phyloP scores from a whole-genome alignment of 1,284 basidiomycete species.

The Naganishia albida region DNA sequence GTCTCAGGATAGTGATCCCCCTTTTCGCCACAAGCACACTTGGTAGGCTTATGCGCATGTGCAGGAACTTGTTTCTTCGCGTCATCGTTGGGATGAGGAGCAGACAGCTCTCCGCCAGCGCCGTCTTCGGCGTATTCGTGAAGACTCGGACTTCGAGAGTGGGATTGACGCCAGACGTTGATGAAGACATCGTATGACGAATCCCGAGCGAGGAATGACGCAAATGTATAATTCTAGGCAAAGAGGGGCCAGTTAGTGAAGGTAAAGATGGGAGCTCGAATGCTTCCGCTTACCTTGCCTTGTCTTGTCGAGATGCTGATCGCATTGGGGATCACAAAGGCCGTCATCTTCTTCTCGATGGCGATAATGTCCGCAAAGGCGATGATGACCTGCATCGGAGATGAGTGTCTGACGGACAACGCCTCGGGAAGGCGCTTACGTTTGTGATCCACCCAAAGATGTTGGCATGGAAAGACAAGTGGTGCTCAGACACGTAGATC shows the following conservation, averaged over 20 bases:
- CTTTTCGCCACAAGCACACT: slow-evolving; percentile 72
- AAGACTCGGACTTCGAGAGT: slow-evolving; percentile 66
- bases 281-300: slow-evolving; percentile 50
- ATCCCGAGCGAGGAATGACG: slow-evolving; percentile 93
- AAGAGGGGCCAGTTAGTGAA: slow-evolving; percentile 37
- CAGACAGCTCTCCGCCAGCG: neutral
- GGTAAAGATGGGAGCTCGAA: neutral
- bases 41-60: slow-evolving; percentile 58
- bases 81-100: slow-evolving; percentile 2
- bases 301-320: slow-evolving; percentile 85
- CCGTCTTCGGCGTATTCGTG: slow-evolving; percentile 12
- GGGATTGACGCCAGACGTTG: slow-evolving; percentile 91
- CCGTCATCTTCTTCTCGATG: slow-evolving; percentile 98
- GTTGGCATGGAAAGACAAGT: slow-evolving; percentile 97
- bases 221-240: slow-evolving; percentile 77
- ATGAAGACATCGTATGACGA: slow-evolving; percentile 93
- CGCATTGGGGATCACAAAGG: slow-evolving; percentile 97
- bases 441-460: slow-evolving; percentile 99
- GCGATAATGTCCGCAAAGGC: slow-evolving; percentile 86
- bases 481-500: slow-evolving; percentile 96
- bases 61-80: slow-evolving; percentile 25
- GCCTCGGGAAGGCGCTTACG: slow-evolving; percentile 58
- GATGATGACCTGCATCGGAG: slow-evolving; percentile 68
- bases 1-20: slow-evolving; percentile 72
- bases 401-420: neutral